Conservation (phyloP, 495 filamentous ascomycete genomes). For the Friedmanniomyces endolithicus region DNA sequence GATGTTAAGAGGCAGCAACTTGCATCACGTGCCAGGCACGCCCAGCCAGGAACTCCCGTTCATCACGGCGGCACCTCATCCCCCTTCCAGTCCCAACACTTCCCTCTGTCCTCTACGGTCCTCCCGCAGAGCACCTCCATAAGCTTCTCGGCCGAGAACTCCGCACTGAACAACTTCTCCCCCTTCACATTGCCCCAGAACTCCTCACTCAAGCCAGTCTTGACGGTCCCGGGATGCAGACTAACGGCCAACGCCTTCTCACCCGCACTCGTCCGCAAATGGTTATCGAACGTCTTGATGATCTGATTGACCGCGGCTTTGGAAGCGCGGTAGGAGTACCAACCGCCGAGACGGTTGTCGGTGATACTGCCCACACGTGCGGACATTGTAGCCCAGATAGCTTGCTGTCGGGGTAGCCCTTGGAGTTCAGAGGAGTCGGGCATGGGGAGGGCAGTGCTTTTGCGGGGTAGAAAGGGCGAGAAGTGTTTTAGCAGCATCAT, state of each 20-base stretch:
- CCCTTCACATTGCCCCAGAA: constrained; percentile 52
- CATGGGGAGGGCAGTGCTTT: constrained; percentile 23
- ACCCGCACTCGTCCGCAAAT: constrained; percentile 41
- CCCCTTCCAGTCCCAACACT: constrained; percentile 69
- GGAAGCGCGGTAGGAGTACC: constrained; percentile 32
- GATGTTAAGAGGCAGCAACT: too few species aligned
- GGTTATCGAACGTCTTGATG: constrained; percentile 61
- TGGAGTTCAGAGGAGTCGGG: neutral
- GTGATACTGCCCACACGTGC: constrained; percentile 63
- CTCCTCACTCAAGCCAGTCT: constrained; percentile 57
- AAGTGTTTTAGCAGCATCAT: constrained; percentile 68
- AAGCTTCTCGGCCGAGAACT: constrained; percentile 50
- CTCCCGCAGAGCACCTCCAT: constrained; percentile 41
- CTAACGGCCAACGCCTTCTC: constrained; percentile 51
- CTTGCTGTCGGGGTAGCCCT: constrained; percentile 27
- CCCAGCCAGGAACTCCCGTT: too few species aligned
- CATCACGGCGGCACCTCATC: constrained; percentile 52
- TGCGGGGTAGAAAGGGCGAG: constrained; percentile 48
- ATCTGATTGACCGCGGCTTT: constrained; percentile 51
- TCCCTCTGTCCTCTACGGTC: constrained; percentile 43
- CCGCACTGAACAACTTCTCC: constrained; percentile 49
- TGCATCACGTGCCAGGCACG: too few species aligned
- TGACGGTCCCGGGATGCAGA: constrained; percentile 77
- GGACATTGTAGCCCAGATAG: constrained; percentile 57
- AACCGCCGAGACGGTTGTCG: constrained; percentile 39